Base-by-base conservation (phyloP, 306 rosid species). In the Betula pendula region DNA sequence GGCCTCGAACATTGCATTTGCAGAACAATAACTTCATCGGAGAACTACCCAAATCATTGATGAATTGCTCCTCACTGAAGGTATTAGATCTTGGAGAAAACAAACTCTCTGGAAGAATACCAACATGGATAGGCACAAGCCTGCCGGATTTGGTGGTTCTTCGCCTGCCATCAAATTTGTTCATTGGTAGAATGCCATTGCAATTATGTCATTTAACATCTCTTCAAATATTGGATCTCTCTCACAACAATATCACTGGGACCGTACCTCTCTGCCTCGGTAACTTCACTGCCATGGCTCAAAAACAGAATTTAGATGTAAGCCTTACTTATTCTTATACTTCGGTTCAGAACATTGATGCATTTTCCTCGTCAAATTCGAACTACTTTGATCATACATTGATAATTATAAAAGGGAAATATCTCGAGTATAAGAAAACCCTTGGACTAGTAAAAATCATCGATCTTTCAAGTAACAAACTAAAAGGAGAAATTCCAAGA, bases 21-120 rank as follows among this genome's bases (percentile, higher is more conserved):
- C 47, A 24, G 12, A 60, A 62, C 20, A 79, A 72, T n/a, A 35
- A 0, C 1, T 20, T 79, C 8, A 49, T 17, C 0, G 73, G 71
- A 62, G 29, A 27, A 1, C 59, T 74, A 14, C 78, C 82, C 35
- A 10, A 11, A 10, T 52, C 47, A 9, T 8, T 80, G 59, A 50
- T 11, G 22, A 75, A 80, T 13, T 75, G 60, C 22, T 8, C 22
- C 0, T 4, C 33, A 0, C 14, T 84, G 15, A 0, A n/a, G 4
- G 25, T 77, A 13, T 20, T 87, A 4, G 84, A 87, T 58, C 59
- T 80, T 5, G 80, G 82, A 17, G 60, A 72, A 24, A 86, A 81
- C 31, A 59, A 69, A 51, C 8, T 86, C 4, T 58, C 45, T 0
- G 87, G 85, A 3, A 40, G 3, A 13, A 63, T 83, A 38, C 87